Conservation (phyloP, 2,329 filamentous ascomycete species). For the Didymella arachidicola region DNA sequence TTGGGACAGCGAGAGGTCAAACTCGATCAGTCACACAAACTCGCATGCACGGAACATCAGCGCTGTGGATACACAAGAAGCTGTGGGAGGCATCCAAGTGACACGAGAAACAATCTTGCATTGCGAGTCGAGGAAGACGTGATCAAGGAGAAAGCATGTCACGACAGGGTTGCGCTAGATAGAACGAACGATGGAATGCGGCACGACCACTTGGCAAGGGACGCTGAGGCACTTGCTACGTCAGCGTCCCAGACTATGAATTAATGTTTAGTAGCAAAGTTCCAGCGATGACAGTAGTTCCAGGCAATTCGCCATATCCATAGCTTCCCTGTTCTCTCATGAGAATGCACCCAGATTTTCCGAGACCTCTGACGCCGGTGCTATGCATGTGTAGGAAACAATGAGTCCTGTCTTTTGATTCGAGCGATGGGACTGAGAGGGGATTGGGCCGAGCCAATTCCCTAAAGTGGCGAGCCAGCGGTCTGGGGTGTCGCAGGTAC, state of each 20-base stretch:
- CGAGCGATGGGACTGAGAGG: background rate
- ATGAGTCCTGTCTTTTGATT: background rate
- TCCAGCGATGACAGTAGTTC: background rate
- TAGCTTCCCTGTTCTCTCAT: background rate
- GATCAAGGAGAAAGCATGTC: background rate
- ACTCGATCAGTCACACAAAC: slow-evolving; percentile 4
- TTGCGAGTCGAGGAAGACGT: slow-evolving; percentile 4
- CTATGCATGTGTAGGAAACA: slow-evolving; percentile 29
- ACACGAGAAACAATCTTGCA: slow-evolving; percentile 14
- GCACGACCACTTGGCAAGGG: slow-evolving; percentile 4
- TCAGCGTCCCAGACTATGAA: slow-evolving; percentile 2
- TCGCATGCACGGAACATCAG: background rate
- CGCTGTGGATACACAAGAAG: background rate
- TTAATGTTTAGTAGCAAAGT: slow-evolving; percentile 2
- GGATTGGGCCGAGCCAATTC: background rate
- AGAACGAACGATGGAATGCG: background rate
- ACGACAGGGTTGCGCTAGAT: background rate
- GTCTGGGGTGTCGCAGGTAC: slow-evolving; percentile 19
- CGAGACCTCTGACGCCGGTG: slow-evolving; percentile 26
- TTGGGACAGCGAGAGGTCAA: slow-evolving; percentile 13
- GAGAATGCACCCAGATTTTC: slow-evolving; percentile 2
- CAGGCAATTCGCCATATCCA: background rate
- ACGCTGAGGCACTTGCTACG: slow-evolving; percentile 1
- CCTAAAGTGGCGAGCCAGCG: slow-evolving; percentile 21
- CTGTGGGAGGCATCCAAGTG: slow-evolving; percentile 11